phyloP scores from a whole-genome alignment of 225 moss, liverwort and hornwort genomes.

The Bryoerythrophyllum caledonicum region DNA sequence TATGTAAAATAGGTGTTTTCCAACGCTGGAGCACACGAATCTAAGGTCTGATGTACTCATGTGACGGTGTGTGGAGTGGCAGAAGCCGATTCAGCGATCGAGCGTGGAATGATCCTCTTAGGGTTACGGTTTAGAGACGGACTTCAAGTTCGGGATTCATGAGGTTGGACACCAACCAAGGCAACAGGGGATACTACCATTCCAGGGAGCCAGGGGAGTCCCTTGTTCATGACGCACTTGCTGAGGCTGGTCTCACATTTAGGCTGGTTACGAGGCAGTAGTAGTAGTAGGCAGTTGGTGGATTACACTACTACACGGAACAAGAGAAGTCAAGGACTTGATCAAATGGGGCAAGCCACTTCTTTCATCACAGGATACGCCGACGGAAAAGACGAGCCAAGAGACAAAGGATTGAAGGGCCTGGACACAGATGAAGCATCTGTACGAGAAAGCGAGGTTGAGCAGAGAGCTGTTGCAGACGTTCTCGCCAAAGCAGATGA shows the following conservation, averaged over 20 bases:
- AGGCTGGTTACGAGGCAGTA: conserved; percentile 19
- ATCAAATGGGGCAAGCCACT: conserved; percentile 45
- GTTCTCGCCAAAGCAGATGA: conserved; percentile 8
- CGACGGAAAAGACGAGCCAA: background rate
- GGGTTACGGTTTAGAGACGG: conserved; percentile 1
- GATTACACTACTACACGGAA: background rate
- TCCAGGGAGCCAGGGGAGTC: conserved; percentile 6
- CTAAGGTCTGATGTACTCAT: background rate
- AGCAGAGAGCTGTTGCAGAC: background rate
- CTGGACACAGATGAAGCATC: conserved; percentile 2
- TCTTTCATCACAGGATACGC: conserved; percentile 23
- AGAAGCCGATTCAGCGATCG: background rate
- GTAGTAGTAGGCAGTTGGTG: conserved; percentile 9
- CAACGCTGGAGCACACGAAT: conserved; percentile 1
- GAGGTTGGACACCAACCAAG: background rate
- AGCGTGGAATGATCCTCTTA: background rate
- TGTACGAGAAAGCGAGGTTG: conserved; percentile 1
- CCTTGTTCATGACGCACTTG: conserved; percentile 42
- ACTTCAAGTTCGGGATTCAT: background rate
- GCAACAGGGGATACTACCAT: conserved; percentile 2
- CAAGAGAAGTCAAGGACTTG: no score
- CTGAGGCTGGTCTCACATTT: conserved; percentile 28
- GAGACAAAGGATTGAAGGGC: conserved; percentile 8
- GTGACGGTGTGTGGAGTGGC: background rate
- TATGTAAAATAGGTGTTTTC: no score